Evolutionary conservation across 2,329 filamentous ascomycete species (phyloP).

Genomic region (Clonostachys sp.): DNA sequence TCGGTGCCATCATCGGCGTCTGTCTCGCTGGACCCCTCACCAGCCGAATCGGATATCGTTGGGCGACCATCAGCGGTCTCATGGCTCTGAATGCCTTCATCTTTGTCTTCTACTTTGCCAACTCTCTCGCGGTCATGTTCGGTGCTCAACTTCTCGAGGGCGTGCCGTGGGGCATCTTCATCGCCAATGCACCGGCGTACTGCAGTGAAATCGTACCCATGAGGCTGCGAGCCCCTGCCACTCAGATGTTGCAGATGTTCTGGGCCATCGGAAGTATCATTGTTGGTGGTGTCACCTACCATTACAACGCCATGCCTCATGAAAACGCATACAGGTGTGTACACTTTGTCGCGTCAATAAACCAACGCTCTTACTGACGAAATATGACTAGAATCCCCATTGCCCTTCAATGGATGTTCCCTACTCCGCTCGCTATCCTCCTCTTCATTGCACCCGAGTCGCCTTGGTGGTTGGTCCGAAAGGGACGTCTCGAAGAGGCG

Average conservation of each 20-base stretch:
- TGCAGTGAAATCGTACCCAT: conserved; percentile 56
- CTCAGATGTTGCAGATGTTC: conserved; percentile 60
- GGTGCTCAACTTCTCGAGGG: conserved; percentile 53
- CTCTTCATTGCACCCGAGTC: conserved; percentile 43
- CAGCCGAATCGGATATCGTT: conserved; percentile 27
- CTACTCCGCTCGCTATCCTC: conserved; percentile 23
- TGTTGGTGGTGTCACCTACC: conserved; percentile 48
- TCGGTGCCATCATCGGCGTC: conserved; percentile 28
- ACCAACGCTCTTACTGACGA: conserved; percentile 15
- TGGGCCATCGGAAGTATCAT: conserved; percentile 60
- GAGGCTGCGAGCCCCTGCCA: conserved; percentile 47
- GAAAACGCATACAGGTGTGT: background rate
- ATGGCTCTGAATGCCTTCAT: conserved; percentile 29
- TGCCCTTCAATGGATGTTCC: conserved; percentile 55
- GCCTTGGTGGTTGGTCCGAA: conserved; percentile 50
- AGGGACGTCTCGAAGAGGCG: conserved; percentile 35
- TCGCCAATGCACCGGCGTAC: conserved; percentile 27
- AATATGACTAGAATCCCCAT: conserved; percentile 37
- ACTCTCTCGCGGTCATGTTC: conserved; percentile 35
- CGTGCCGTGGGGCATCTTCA: conserved; percentile 59
- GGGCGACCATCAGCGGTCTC: conserved; percentile 28
- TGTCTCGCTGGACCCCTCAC: conserved; percentile 29
- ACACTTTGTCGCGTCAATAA: conserved; percentile 4
- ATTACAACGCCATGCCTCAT: conserved; percentile 23
- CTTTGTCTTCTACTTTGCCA: conserved; percentile 49